Conservation (phyloP, 441 rosid genomes). For the Adansonia gregorii region DNA sequence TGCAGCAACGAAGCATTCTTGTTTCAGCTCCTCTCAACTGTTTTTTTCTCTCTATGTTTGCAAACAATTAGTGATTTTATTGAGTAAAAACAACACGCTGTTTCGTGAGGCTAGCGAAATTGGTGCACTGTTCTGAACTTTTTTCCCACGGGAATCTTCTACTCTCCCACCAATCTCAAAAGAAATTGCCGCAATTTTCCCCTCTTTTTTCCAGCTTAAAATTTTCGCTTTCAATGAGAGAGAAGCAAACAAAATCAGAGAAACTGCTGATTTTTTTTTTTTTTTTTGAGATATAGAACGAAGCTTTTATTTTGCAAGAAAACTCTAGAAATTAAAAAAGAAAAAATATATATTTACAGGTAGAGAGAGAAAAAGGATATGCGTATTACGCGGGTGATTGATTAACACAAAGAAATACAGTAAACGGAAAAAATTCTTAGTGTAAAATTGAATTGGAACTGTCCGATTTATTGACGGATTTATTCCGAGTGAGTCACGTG, state of each 20-base stretch:
- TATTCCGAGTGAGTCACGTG: not conserved
- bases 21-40: not conserved
- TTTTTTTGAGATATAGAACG: not conserved
- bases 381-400: not conserved
- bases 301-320: not conserved
- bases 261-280: not conserved
- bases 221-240: not conserved
- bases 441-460: not conserved
- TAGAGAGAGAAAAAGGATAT: constrained; percentile 13
- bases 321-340: not conserved
- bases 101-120: not conserved
- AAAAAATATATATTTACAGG: not conserved
- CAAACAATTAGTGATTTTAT: not conserved
- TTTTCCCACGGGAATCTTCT: constrained; percentile 13
- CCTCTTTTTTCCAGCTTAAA: constrained; percentile 11
- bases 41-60: not conserved
- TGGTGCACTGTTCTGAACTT: not conserved
- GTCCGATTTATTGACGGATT: not conserved
- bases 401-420: not conserved
- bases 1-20: not conserved
- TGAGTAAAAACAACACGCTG: not conserved
- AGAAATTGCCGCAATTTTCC: not conserved
- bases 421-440: not conserved
- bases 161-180: constrained; percentile 8
- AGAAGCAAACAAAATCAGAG: not conserved